Percentiles rank a stretch among this genome's conserved stretches.
Conservation (phyloP, 345 rosid species). For the Eucalyptus cloeziana region DNA sequence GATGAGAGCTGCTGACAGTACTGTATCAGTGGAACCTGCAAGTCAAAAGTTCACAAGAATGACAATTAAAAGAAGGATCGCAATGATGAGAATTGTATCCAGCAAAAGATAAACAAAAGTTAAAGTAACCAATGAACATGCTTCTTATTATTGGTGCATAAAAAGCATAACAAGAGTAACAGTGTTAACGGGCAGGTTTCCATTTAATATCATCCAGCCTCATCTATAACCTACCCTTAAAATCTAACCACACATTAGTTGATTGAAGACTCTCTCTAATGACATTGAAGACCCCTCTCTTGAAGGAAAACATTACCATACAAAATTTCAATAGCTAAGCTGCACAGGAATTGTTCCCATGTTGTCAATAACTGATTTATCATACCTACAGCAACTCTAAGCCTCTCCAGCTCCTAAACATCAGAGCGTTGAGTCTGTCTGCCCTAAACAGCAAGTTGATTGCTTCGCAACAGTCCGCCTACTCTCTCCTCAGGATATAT, state of each 20-base stretch:
- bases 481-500: not conserved
- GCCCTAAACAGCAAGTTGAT: not conserved
- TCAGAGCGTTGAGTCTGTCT: not conserved
- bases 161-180: not conserved
- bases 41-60: not conserved
- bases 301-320: not conserved
- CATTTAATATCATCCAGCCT: not conserved
- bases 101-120: not conserved
- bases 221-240: not conserved
- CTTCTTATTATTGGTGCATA: not conserved
- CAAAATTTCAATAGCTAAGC: not conserved
- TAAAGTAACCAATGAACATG: not conserved
- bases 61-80: not conserved
- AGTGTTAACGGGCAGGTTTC: not conserved
- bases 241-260: not conserved
- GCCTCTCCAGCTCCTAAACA: not conserved
- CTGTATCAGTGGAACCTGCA: conserved; percentile 86
- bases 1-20: conserved; percentile 79
- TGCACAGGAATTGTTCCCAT: not conserved
- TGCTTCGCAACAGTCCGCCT: not conserved
- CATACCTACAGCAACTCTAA: not conserved
- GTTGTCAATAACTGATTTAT: not conserved
- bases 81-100: not conserved
- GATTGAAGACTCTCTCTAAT: not conserved
- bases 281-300: not conserved